phyloP scores from a whole-genome alignment of 768 basidiomycete species.

The Leccinellum luteum region DNA sequence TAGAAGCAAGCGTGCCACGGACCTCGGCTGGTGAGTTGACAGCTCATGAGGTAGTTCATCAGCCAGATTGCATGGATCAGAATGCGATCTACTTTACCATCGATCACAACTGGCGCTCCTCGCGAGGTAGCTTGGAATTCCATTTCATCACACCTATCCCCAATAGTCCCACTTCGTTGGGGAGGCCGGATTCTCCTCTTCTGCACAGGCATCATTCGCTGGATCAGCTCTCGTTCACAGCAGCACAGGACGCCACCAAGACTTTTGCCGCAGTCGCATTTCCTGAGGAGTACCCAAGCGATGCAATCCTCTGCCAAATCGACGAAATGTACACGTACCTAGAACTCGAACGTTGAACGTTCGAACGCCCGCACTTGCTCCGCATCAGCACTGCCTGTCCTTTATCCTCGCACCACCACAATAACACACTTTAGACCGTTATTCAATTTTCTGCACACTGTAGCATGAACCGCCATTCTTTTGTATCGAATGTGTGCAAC shows the following conservation, averaged over 20 bases:
- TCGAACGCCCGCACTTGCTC: constrained; percentile 2
- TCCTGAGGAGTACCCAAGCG: not conserved
- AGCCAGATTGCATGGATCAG: constrained; percentile 15
- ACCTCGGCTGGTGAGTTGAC: not conserved
- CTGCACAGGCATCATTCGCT: constrained; percentile 21
- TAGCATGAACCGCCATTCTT: not conserved
- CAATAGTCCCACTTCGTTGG: constrained; percentile 3
- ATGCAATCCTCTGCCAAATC: constrained; percentile 10
- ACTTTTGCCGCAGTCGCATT: not conserved
- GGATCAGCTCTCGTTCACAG: constrained; percentile 12
- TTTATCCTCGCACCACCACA: not conserved
- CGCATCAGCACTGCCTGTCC: not conserved
- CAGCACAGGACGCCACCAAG: not conserved
- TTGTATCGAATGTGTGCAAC: constrained; percentile 5
- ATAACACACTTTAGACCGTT: not conserved
- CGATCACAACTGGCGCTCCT: constrained; percentile 22
- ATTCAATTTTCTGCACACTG: no score
- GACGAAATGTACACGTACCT: constrained; percentile 26
- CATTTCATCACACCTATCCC: constrained; percentile 27
- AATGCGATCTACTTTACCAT: constrained; percentile 30
- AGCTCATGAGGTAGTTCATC: not conserved
- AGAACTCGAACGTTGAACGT: constrained; percentile 2
- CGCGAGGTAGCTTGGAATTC: constrained; percentile 21
- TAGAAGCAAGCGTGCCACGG: not conserved
- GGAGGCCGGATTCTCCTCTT: constrained; percentile 23